These are phyloP conservation scores for Dryas integrifolia DNA, from an alignment of 331 rosid genomes.

Conservation along the genomic window DNA sequence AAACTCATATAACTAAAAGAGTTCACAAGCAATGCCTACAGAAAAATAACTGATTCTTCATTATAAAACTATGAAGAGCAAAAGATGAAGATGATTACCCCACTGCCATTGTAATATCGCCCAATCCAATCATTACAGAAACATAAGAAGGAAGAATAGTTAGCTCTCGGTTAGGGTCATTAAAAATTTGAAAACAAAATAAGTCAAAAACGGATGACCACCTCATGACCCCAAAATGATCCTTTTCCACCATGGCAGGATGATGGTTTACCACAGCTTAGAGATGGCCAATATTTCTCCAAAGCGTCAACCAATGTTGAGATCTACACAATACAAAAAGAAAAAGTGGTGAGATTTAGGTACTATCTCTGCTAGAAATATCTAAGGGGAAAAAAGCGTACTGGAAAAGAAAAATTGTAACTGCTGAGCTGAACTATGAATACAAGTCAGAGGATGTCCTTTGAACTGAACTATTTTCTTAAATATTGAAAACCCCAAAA, in stretches of 20 bases:
- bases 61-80: slow-evolving; percentile 21
- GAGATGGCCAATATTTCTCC: slow-evolving; percentile 78
- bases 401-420: background rate
- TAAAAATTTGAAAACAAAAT: slow-evolving; percentile 15
- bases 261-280: slow-evolving; percentile 69
- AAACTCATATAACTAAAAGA: background rate
- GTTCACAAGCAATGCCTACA: background rate
- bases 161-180: slow-evolving; percentile 30
- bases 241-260: slow-evolving; percentile 75
- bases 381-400: background rate
- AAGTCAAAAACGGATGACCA: slow-evolving; percentile 38
- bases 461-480: background rate
- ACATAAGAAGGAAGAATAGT: slow-evolving; percentile 36
- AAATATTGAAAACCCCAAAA: background rate
- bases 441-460: background rate
- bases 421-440: background rate
- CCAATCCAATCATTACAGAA: slow-evolving; percentile 35
- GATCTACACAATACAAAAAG: slow-evolving; percentile 53
- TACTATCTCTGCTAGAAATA: background rate
- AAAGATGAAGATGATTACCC: slow-evolving; percentile 66
- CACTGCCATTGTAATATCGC: slow-evolving; percentile 56
- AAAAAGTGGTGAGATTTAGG: background rate
- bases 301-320: slow-evolving; percentile 53
- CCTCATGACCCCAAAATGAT: slow-evolving; percentile 98
- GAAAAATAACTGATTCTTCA: background rate